Percentiles rank a stretch among this genome's conserved stretches.
These are phyloP conservation scores for Aureobasidium subglaciale DNA, from an alignment of 2,329 filamentous ascomycete genomes.

Conservation along the genomic window DNA sequence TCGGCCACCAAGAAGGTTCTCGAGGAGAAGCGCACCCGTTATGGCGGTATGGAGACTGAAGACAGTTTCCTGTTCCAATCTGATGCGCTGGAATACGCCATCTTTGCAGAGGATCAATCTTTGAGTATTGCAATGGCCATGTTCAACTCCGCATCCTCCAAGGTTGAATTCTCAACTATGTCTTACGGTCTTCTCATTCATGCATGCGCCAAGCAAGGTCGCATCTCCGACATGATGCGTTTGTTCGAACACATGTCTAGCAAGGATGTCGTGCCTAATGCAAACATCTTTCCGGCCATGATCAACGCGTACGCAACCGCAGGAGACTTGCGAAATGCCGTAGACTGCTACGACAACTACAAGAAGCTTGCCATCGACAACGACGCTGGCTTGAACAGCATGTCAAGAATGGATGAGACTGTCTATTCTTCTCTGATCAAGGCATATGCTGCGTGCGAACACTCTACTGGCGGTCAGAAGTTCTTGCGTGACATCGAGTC, in stretches of 20 bases:
- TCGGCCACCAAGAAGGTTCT: slow-evolving; percentile 63
- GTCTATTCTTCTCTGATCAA: slow-evolving; percentile 90
- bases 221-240: slow-evolving; percentile 79
- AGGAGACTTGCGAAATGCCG: slow-evolving; percentile 77
- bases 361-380: slow-evolving; percentile 78
- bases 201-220: slow-evolving; percentile 76
- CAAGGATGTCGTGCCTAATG: slow-evolving; percentile 64
- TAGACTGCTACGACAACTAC: slow-evolving; percentile 95
- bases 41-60: slow-evolving; percentile 74
- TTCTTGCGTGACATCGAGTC: slow-evolving; percentile 70
- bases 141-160: slow-evolving; percentile 67
- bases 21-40: slow-evolving; percentile 76
- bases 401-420: slow-evolving; percentile 68
- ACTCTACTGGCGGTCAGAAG: slow-evolving; percentile 71
- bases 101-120: slow-evolving; percentile 80
- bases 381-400: slow-evolving; percentile 63
- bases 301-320: slow-evolving; percentile 83
- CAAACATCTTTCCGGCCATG: slow-evolving; percentile 83
- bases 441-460: slow-evolving; percentile 76
- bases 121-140: slow-evolving; percentile 78
- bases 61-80: slow-evolving; percentile 86
- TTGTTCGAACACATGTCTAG: slow-evolving; percentile 89
- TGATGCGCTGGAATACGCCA: slow-evolving; percentile 77
- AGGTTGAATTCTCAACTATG: slow-evolving; percentile 65
- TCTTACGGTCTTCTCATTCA: slow-evolving; percentile 81